phyloP scores from a whole-genome alignment of 2,329 filamentous ascomycete genomes.

The Fusarium chuoi region DNA sequence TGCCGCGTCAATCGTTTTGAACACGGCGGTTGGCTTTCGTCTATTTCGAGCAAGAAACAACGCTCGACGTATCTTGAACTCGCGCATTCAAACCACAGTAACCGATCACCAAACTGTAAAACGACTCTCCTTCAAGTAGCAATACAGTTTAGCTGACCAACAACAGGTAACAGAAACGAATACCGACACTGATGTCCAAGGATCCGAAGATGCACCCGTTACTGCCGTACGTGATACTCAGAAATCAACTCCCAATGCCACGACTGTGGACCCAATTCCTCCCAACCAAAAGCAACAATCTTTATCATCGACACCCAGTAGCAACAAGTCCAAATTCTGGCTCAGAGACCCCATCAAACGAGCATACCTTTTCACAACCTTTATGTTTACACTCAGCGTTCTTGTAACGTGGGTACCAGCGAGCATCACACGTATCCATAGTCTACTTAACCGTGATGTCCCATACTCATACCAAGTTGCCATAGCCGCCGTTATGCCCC shows the following conservation, averaged over 20 bases:
- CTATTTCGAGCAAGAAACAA: not conserved
- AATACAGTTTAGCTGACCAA: not conserved
- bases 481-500: not conserved
- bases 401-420: not conserved
- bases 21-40: not conserved
- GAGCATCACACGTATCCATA: not conserved
- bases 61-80: not conserved
- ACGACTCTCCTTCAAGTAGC: rapidly evolving
- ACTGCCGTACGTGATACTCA: not conserved
- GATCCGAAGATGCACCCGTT: rapidly evolving
- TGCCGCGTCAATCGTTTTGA: not conserved
- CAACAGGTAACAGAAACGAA: not conserved
- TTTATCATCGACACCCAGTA: rapidly evolving
- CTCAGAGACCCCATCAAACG: not conserved
- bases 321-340: not conserved
- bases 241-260: not conserved
- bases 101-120: not conserved
- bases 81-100: not conserved
- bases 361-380: not conserved
- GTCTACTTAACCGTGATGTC: not conserved
- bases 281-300: not conserved
- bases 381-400: not conserved
- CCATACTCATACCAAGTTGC: not conserved
- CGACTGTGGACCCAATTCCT: not conserved
- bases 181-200: not conserved